Evolutionary conservation across 352 stramenopile genomes (phyloP), one percentile per base, ranked within the genome.

Genomic region (Phytopythium ostracodes): DNA sequence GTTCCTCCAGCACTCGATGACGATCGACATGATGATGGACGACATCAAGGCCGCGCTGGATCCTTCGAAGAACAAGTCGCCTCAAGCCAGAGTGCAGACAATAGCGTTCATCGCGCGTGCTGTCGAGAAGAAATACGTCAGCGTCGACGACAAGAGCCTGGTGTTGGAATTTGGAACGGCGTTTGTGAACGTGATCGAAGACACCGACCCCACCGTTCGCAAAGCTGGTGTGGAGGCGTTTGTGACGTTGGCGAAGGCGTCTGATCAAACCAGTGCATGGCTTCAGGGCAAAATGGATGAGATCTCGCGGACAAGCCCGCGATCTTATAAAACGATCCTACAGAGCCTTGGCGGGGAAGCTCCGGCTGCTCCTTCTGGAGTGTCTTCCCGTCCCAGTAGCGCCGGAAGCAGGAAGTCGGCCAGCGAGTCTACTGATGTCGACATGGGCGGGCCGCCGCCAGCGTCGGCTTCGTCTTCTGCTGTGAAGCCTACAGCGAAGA

Each of bases 1-100:
- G 56, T 94, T 96, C 56, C 63, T 92, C 17, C 73, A 91, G 65
- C 79, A 94, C 59, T 76, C 80, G 2, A 78, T 96, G 84, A 73
- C 71, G n/a, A 87, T 96, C 61, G 87, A 96, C 36, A 79, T 89
- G 73, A 91, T 95, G 82, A 88, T 94, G 69, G 87, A 96, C 22
- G 87, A 96, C 36, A 69, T 96, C 25, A 89, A 89, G 55, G 47
- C 84, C 5, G 73, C 72, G 1, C 71, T 91, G 10, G 84, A 95
- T 64, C 60, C 79, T 6, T 73, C 72, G 0, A 95, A 94, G 64
- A 96, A 94, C 68, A 96, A 95, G 54, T 72, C 87, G 11, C 87
- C 87, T 1, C 76, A 84, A 59, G 82, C 87, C 1, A 83, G 87
- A 20, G 86, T 91, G 5, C 87, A 95, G 44, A 89, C 71, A 7